These are phyloP conservation scores for Fusarium nygamai DNA, from an alignment of 2,329 filamentous ascomycete genomes.

Conservation along the genomic window DNA sequence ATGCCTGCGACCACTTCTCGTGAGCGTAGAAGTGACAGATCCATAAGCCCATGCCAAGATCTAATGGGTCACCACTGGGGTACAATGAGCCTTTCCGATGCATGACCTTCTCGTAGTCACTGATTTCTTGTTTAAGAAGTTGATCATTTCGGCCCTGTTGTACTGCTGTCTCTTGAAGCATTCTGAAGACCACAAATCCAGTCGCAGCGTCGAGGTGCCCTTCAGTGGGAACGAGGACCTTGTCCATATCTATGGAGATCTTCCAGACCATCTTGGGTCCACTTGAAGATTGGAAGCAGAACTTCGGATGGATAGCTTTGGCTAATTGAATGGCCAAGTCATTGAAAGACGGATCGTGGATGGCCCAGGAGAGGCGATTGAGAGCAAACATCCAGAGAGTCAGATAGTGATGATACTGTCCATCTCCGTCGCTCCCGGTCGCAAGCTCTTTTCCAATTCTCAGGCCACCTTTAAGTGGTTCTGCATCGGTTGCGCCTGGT, in stretches of 20 bases:
- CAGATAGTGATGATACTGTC: conserved; percentile 70
- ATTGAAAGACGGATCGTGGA: conserved; percentile 58
- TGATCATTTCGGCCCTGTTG: conserved; percentile 41
- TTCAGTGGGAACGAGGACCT: conserved; percentile 59
- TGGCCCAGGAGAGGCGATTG: conserved; percentile 61
- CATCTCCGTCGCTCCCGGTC: conserved; percentile 61
- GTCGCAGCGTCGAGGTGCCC: conserved; percentile 67
- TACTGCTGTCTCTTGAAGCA: conserved; percentile 56
- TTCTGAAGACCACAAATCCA: conserved; percentile 60
- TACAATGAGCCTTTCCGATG: conserved; percentile 53
- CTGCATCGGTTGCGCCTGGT: conserved; percentile 60
- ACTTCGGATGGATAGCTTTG: conserved; percentile 61
- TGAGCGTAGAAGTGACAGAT: conserved; percentile 60
- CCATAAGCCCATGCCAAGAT: conserved; percentile 70
- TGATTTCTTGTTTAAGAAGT: conserved; percentile 58
- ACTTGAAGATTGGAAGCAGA: conserved; percentile 50
- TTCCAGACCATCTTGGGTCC: conserved; percentile 63
- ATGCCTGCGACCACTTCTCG: conserved; percentile 58
- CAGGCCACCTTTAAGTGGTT: conserved; percentile 64
- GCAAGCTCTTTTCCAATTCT: conserved; percentile 66
- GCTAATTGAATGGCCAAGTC: conserved; percentile 62
- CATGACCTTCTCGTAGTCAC: conserved; percentile 61
- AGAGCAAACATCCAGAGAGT: conserved; percentile 72
- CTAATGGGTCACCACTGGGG: conserved; percentile 61
- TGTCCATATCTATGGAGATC: conserved; percentile 59